Conservation (phyloP, 2,329 filamentous ascomycete genomes). For the Penicillium sp. region DNA sequence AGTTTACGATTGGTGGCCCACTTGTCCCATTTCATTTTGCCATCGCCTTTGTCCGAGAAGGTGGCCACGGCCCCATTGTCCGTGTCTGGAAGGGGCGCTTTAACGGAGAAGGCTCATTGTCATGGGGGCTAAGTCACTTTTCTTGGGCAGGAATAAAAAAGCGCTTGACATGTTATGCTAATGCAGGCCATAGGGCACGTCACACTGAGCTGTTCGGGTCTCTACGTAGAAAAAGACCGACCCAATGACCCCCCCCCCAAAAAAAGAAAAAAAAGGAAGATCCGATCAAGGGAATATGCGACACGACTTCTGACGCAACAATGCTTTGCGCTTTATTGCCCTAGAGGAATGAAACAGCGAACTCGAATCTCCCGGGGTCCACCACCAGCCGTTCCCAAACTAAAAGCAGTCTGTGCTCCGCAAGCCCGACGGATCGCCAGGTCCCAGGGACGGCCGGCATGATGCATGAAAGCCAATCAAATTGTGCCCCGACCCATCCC, state of each 20-base stretch:
- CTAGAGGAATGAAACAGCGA: neutral
- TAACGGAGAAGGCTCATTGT: neutral
- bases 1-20: neutral
- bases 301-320: neutral
- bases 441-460: slow-evolving; percentile 8
- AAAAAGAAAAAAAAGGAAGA: too few species aligned
- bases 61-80: neutral
- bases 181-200: neutral
- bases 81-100: slow-evolving; percentile 2
- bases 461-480: slow-evolving; percentile 16
- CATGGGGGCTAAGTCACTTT: neutral
- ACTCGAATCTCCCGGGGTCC: slow-evolving; percentile 2
- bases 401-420: slow-evolving; percentile 18
- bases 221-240: neutral
- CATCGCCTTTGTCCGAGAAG: neutral
- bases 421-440: slow-evolving; percentile 13
- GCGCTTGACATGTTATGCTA: neutral
- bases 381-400: slow-evolving; percentile 6
- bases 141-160: neutral
- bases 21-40: neutral
- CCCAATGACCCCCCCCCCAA: neutral
- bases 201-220: neutral
- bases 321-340: neutral
- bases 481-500: slow-evolving; percentile 1
- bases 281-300: neutral